Evolutionary conservation across 768 basidiomycete genomes (phyloP), one percentile per base, ranked within the genome.

Genomic region (Coprinopsis sp.): DNA sequence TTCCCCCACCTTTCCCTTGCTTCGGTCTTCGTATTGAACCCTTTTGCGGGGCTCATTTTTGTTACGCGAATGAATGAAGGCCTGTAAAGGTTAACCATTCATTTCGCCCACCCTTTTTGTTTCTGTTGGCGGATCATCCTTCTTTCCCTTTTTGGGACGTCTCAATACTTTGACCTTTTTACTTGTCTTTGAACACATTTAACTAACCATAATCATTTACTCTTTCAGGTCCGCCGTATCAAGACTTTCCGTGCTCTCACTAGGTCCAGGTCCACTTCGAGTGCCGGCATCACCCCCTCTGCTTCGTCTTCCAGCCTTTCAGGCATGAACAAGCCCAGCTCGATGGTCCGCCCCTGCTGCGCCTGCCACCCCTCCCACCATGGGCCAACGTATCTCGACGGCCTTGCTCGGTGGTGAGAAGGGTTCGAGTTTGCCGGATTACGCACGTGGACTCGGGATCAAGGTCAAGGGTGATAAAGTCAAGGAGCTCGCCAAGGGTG

Each of bases 191-290:
- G 14, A 6, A 22, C 18, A 37, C 19, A 8, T 25, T 11, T 22
- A 24, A 5, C 47, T 54, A 24, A 56, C 47, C 33, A 49, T 54
- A 12, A 41, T 51, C 39, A 14, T 46, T 30, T 14, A 34, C 38
- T 52, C 42, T 29, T 40, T 19, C 57, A 86, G 83, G 86, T 88
- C 46, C 79, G 81, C 48, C 77, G 86, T 39, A 84, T 89, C 57
- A 79, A 78, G 61, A 73, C 75, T 25, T 77, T 79, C 18, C 78
- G 81, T 11, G 73, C 70, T 10, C 54, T 67, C 28, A 64, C 65
- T 5, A 64, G 65, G 52, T 78, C 69, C 55, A 73, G 54, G 55
- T 57, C 68, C 16, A 59, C 61, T 45, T 64, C 64, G 3, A 47
- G 64, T 56, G 59, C 67, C 1, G 63, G 67, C 4, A 54, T 58